A percentile compares a stretch with the other conserved stretches of the same genome.
Conservation (phyloP, 164 flowering plant genomes). For the Paratinospora sagittata region DNA sequence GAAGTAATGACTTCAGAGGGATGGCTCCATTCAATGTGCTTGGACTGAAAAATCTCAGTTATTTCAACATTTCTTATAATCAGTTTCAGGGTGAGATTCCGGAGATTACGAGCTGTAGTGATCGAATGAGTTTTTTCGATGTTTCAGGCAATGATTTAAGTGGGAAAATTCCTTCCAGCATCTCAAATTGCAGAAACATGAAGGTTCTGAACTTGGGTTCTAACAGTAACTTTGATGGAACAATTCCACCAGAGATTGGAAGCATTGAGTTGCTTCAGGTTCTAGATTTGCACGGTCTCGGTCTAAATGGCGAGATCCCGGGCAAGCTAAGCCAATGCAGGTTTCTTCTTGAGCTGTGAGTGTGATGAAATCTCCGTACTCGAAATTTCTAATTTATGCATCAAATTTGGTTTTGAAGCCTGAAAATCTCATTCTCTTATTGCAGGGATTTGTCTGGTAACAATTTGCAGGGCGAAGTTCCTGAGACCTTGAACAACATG, state of each 20-base stretch:
- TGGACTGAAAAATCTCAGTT: constrained; percentile 41
- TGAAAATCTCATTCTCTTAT: constrained; percentile 19
- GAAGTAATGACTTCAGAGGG: constrained; percentile 67
- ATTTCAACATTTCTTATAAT: constrained; percentile 69
- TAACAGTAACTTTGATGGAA: constrained; percentile 58
- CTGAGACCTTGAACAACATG: constrained; percentile 60
- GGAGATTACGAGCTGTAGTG: constrained; percentile 40
- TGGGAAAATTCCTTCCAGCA: constrained; percentile 57
- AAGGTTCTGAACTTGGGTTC: constrained; percentile 57
- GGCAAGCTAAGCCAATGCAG: constrained; percentile 53
- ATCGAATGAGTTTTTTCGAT: constrained; percentile 47
- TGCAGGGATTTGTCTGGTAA: constrained; percentile 95
- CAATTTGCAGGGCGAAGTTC: constrained; percentile 60
- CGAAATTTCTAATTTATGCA: constrained; percentile 4
- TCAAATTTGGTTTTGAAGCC: constrained; percentile 15
- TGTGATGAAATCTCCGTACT: constrained; percentile 17
- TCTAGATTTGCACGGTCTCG: constrained; percentile 73
- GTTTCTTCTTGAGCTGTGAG: constrained; percentile 89
- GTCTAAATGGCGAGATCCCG: constrained; percentile 66
- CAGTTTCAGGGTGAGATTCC: constrained; percentile 56
- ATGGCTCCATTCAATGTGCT: constrained; percentile 55
- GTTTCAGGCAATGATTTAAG: constrained; percentile 55
- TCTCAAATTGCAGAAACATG: constrained; percentile 49
- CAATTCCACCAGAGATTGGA: constrained; percentile 59
- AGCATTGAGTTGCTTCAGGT: constrained; percentile 61